Evolutionary conservation across 116 monocot species (phyloP).

Genomic region (Dioscorea cayenensis): DNA sequence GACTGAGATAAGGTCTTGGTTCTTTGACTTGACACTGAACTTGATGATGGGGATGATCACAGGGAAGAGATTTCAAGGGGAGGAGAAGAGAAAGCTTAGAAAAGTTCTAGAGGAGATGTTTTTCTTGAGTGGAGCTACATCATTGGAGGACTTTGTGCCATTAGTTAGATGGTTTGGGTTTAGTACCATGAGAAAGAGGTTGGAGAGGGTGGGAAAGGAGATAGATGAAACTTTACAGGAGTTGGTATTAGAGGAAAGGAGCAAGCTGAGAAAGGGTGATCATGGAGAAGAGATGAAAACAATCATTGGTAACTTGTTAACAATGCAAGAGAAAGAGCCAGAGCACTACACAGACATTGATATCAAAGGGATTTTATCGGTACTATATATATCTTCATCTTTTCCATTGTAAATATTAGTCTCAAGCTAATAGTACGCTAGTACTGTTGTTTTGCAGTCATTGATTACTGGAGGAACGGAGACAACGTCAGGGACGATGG

Average conservation of each 20-base stretch:
- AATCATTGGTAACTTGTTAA: slow-evolving; percentile 17
- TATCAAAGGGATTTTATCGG: slow-evolving; percentile 25
- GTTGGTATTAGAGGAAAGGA: slow-evolving; percentile 13
- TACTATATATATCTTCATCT: background rate
- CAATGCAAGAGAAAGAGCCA: slow-evolving; percentile 20
- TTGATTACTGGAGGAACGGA: slow-evolving; percentile 14
- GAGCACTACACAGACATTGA: slow-evolving; percentile 16
- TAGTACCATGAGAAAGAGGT: background rate
- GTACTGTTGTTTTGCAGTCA: background rate
- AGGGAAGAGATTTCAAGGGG: slow-evolving; percentile 19
- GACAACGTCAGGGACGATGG: slow-evolving; percentile 15
- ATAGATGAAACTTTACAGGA: slow-evolving; percentile 15
- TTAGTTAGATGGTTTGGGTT: slow-evolving; percentile 12
- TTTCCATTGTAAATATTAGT: background rate
- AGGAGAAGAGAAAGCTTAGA: slow-evolving; percentile 5
- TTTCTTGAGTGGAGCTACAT: slow-evolving; percentile 8
- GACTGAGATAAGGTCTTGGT: slow-evolving; percentile 9
- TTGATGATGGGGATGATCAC: slow-evolving; percentile 18
- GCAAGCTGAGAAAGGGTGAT: background rate
- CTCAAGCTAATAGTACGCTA: no score
- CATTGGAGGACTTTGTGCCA: slow-evolving; percentile 38
- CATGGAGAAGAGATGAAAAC: slow-evolving; percentile 5
- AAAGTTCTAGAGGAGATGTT: slow-evolving; percentile 24
- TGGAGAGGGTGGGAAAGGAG: slow-evolving; percentile 3
- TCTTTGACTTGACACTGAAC: slow-evolving; percentile 20